Percentiles rank a stretch among this genome's conserved stretches.
Evolutionary conservation across 257 asterid species (phyloP).

Genomic region (Plectranthus barbatus): DNA sequence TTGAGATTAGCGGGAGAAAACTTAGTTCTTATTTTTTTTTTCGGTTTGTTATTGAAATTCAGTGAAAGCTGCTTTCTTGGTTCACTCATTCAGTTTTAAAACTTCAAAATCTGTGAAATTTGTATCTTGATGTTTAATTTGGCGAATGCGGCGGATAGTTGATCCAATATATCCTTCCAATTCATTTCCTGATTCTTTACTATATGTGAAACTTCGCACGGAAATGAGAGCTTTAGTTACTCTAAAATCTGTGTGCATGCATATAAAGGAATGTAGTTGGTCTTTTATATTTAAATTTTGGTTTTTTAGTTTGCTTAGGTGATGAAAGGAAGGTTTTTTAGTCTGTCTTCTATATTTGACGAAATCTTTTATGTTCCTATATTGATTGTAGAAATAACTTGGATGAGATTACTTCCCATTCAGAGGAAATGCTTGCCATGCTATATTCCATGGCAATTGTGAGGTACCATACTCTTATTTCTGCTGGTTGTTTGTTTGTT

Average conservation of each 20-base stretch:
- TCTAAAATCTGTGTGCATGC: background rate
- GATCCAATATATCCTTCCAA: too few relatives aligned
- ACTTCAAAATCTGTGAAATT: background rate
- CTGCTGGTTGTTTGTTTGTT: background rate
- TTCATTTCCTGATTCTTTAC: background rate
- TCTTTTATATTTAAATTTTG: background rate
- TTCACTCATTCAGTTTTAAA: background rate
- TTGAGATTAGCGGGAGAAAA: background rate
- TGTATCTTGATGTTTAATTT: background rate
- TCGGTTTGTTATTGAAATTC: background rate
- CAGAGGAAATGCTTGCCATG: slow-evolving; percentile 69
- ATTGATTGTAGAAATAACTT: slow-evolving; percentile 41
- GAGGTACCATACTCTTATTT: slow-evolving; percentile 39
- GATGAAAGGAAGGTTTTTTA: background rate
- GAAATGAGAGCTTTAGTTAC: background rate
- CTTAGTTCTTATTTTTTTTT: background rate
- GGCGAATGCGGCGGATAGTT: background rate
- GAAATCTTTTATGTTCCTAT: background rate
- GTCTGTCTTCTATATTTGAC: background rate
- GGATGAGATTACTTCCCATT: slow-evolving; percentile 32
- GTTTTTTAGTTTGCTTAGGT: background rate
- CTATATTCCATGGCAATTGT: slow-evolving; percentile 74
- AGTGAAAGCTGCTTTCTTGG: background rate
- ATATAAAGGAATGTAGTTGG: background rate
- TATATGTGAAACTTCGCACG: background rate